Evolutionary conservation across 495 filamentous ascomycete species (phyloP).

Genomic region (Hypoxylon fragiforme): DNA sequence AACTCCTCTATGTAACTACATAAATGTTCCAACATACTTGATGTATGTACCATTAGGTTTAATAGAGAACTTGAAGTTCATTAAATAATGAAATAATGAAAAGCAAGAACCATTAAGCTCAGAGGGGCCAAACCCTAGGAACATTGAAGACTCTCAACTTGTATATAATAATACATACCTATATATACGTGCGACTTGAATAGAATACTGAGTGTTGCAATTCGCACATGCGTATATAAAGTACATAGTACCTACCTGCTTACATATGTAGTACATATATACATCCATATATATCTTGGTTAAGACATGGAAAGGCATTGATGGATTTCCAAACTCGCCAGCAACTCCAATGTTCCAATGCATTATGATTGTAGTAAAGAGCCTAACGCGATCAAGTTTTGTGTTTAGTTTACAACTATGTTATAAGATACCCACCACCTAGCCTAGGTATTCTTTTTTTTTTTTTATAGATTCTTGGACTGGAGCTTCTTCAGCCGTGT

Average conservation of each 20-base stretch:
- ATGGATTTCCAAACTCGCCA: constrained; percentile 10
- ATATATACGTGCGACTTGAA: background rate
- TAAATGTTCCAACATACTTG: no score
- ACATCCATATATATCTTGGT: background rate
- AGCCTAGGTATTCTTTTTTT: no score
- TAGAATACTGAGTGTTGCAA: no score
- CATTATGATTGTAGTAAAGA: constrained; percentile 8
- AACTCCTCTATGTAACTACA: no score
- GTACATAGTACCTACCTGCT: background rate
- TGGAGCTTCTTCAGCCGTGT: constrained; percentile 87
- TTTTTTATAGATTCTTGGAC: constrained; percentile 48
- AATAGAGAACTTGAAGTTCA: no score
- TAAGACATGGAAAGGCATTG: constrained; percentile 1
- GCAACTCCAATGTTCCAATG: constrained; percentile 27
- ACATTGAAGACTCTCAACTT: no score
- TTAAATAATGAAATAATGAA: background rate
- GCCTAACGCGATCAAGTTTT: constrained; percentile 5
- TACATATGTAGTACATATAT: background rate
- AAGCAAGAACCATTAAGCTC: no score
- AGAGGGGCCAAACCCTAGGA: no score
- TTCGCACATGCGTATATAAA: no score
- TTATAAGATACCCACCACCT: constrained; percentile 6
- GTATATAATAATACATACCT: background rate
- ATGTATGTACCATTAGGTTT: no score
- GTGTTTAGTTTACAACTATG: constrained; percentile 20